A percentile compares a stretch with the other conserved stretches of the same genome.
Evolutionary conservation across 179 eudicot genomes (phyloP).

Genomic region (Carnegiea gigantea): DNA sequence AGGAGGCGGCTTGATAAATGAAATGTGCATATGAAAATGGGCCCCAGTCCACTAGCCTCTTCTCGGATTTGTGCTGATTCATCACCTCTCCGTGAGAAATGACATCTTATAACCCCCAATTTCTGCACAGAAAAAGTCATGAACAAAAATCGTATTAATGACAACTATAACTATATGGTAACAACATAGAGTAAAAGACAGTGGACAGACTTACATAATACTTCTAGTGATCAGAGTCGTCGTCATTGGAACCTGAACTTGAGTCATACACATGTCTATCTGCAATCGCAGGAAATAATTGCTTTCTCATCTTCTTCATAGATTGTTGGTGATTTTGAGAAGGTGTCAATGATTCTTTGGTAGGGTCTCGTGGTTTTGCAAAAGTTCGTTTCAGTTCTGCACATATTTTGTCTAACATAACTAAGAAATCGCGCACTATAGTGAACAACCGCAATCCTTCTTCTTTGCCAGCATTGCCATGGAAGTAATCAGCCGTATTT

Average conservation of each 20-base stretch:
- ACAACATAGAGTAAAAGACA: neutral
- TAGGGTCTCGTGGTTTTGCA: constrained; percentile 17
- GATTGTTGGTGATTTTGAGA: neutral
- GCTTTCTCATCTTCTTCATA: constrained; percentile 7
- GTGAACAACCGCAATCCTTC: constrained; percentile 72
- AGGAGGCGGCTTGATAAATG: neutral
- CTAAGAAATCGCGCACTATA: constrained; percentile 67
- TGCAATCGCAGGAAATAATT: neutral
- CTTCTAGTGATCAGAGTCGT: neutral
- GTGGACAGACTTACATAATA: neutral
- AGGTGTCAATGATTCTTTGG: constrained; percentile 1
- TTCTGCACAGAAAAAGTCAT: neutral
- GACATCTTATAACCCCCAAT: neutral
- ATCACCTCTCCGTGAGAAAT: neutral
- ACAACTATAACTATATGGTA: neutral
- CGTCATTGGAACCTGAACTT: neutral
- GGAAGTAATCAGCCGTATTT: constrained; percentile 80
- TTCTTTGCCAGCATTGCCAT: constrained; percentile 71
- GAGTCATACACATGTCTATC: neutral
- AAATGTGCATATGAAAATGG: neutral
- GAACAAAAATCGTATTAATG: neutral
- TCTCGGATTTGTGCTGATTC: neutral
- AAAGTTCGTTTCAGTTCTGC: constrained; percentile 41
- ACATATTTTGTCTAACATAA: constrained; percentile 65
- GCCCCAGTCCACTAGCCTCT: neutral